Base-by-base conservation (phyloP, 2,329 filamentous ascomycete genomes). In the Stemphylium lycopersici region DNA sequence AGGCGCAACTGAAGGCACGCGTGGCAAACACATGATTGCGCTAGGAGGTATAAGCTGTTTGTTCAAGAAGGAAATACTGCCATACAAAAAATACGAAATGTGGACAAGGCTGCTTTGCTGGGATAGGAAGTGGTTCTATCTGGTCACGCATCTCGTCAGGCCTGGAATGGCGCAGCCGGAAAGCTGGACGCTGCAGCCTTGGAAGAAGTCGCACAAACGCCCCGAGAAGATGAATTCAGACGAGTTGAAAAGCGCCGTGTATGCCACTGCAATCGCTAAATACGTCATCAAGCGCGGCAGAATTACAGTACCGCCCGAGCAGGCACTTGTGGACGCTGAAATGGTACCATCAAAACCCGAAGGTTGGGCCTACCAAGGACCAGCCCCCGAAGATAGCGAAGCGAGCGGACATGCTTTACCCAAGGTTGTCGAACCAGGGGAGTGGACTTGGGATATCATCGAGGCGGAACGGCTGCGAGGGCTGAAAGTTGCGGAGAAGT, bases 301-400 rank as follows among this genome's bases (percentile, higher is more conserved):
- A 20, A 81, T 95, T 67, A 98, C 93, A 0, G 85, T 98, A 3
- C 86, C 93, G 61, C 93, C 95, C 0, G 89, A 92, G 63, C 81
- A 90, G 41, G 81, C 93, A 6, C 80, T 98, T 22, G 80, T 84
- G 38, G 84, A 87, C 32, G 88, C 88, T 44, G 86, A 87, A 1
- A 79, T 97, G 71, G 78, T 98, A 45, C 95, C 95, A 0, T 78
- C 83, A 52, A 82, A 87, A 42, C 91, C 91, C 0, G 86, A 83
- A 10, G 88, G 87, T 2, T 73, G 70, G 70, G 61, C 68, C 1
- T 73, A 68, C 37, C 55, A 61, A 11, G 57, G 54, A 1, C 50
- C 37, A 2, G 31, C 20, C 18, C 34, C 52, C 6, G 50, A 59
- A 12, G 59, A 70, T 11, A 48, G 40, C 6, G 45, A 57, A 24